Evolutionary conservation across 164 flowering plant genomes (phyloP).

Genomic region (Cinnamomum micranthum): DNA sequence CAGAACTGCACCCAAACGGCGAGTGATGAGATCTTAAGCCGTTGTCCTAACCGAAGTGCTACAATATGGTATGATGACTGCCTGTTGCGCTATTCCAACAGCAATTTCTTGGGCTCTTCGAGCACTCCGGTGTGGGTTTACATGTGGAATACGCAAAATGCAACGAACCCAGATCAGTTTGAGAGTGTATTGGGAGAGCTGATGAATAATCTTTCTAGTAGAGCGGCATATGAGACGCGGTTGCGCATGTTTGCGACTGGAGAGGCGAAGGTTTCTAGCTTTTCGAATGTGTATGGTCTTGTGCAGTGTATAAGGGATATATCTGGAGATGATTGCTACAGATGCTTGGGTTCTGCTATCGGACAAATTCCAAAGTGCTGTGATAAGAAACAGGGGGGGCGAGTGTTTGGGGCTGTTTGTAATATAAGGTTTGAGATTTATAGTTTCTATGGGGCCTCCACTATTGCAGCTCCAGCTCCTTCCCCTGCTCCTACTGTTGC

Average conservation of each 20-base stretch:
- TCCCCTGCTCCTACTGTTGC: not conserved
- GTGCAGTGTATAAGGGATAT: conserved; percentile 41
- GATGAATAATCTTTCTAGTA: conserved; percentile 12
- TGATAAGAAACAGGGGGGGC: conserved; percentile 25
- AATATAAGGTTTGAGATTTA: conserved; percentile 31
- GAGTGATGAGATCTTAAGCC: not conserved
- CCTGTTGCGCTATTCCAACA: conserved; percentile 30
- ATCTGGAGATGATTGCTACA: conserved; percentile 17
- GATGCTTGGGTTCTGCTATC: conserved; percentile 22
- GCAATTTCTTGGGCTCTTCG: conserved; percentile 9
- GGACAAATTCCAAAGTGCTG: conserved; percentile 11
- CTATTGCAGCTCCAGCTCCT: not conserved
- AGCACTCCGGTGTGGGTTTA: not conserved
- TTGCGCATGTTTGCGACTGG: conserved; percentile 23
- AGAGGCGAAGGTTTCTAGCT: not conserved
- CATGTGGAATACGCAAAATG: conserved; percentile 2
- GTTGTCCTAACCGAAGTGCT: conserved; percentile 24
- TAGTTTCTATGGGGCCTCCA: conserved; percentile 13
- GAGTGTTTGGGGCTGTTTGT: conserved; percentile 31
- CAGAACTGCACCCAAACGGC: conserved; percentile 17
- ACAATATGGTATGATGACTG: conserved; percentile 31
- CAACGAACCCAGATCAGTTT: not conserved
- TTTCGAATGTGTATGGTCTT: conserved; percentile 24
- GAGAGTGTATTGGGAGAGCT: conserved; percentile 7
- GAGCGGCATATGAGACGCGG: conserved; percentile 18